Conservation (phyloP, 257 asterid genomes). For the Capsicum rhomboideum region DNA sequence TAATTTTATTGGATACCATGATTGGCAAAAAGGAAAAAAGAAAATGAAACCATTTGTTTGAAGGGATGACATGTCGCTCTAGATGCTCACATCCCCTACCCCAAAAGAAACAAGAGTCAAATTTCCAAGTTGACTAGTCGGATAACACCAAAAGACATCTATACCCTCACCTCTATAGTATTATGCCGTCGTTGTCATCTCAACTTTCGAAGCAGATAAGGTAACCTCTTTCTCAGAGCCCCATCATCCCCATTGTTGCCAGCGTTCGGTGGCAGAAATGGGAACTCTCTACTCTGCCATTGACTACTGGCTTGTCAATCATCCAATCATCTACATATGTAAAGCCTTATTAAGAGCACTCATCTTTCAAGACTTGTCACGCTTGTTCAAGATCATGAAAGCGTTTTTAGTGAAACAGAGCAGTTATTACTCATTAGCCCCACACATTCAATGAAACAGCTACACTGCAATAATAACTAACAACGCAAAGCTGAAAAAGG, state of each 20-base stretch:
- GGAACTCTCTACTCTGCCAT: conserved; percentile 22
- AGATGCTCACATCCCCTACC: neutral
- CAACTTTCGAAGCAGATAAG: neutral
- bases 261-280: conserved; percentile 12
- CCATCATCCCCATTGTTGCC: neutral
- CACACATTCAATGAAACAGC: neutral
- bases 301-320: conserved; percentile 59
- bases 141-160: neutral
- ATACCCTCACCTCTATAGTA: neutral
- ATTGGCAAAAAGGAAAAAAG: neutral
- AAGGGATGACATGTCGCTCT: neutral
- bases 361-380: neutral
- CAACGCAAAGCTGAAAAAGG: neutral
- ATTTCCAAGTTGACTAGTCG: neutral
- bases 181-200: neutral
- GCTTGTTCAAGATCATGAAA: neutral
- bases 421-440: neutral
- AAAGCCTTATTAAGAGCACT: neutral
- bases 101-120: neutral
- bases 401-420: neutral
- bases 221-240: neutral
- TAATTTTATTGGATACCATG: neutral
- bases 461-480: neutral
- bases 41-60: neutral
- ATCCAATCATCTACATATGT: conserved; percentile 30